Evolutionary conservation across 192 early-diverging fungal species (phyloP), one percentile per base, ranked within the genome.

Genomic region (Endogone sp.): DNA sequence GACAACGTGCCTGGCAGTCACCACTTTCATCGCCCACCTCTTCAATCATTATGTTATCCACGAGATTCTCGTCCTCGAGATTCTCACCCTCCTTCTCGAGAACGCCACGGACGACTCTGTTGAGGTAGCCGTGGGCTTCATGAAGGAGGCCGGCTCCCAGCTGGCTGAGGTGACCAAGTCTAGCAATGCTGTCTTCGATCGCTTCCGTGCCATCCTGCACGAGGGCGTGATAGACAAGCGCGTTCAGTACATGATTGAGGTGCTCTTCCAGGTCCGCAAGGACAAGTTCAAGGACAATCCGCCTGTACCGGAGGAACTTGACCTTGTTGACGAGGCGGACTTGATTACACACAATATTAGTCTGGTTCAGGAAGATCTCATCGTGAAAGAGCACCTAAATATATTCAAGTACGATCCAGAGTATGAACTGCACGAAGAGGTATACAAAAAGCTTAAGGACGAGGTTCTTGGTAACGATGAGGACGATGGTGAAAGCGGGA

Each of bases 241-340:
- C 70, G 89, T 93, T 3, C 95, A 98, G 76, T 94, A 97, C 68
- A 98, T 97, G 95, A 92, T 98, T 29, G 96, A 98, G 76, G 95
- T 96, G 22, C 70, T 98, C 29, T 97, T 98, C 74, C 95, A 98
- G 83, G 85, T 95, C 24, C 85, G 96, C 32, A 93, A 93, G 62
- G 94, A 96, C 60, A 94, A 93, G 63, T 98, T 92, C 82, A 95
- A 95, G 64, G 92, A 95, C 67, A 93, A 93, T 66, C 90, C 88
- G 61, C 78, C 90, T 3, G 80, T 97, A 8, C 72, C 85, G 9
- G 76, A 82, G 22, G 95, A 90, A 13, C 76, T 98, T 56, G 96
- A 98, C 74, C 69, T 98, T 22, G 94, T 98, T 6, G 93, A 96
- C 21, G 91, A 94, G 57, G 94, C 94, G n/a, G 95, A 98, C 68